Percentiles rank a stretch among this genome's conserved stretches.
These are phyloP conservation scores for Sporodiniella umbellata DNA, from an alignment of 371 early-diverging fungal species.

Conservation along the genomic window DNA sequence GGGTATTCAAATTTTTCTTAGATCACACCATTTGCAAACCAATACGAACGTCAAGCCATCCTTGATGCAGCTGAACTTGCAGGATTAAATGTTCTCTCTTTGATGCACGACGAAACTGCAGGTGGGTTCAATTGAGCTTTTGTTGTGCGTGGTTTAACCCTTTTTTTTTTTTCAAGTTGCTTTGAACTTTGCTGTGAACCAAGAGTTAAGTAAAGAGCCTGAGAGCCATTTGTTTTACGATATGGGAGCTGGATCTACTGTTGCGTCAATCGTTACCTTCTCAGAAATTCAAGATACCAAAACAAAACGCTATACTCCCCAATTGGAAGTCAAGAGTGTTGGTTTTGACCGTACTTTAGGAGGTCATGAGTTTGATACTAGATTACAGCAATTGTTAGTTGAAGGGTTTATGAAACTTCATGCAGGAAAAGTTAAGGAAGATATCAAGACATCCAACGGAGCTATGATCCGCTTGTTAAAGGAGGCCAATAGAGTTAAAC, in stretches of 20 bases:
- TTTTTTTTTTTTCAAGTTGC: no score
- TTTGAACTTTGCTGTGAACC: slow-evolving; percentile 85
- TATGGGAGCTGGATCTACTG: slow-evolving; percentile 95
- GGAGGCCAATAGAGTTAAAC: slow-evolving; percentile 94
- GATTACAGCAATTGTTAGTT: slow-evolving; percentile 74
- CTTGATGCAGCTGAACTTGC: slow-evolving; percentile 94
- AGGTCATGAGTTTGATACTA: slow-evolving; percentile 83
- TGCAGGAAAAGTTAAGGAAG: slow-evolving; percentile 32
- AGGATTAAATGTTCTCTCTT: slow-evolving; percentile 74
- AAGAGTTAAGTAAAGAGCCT: slow-evolving; percentile 63
- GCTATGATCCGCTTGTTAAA: slow-evolving; percentile 88
- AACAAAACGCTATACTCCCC: slow-evolving; percentile 53
- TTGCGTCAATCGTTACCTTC: slow-evolving; percentile 84
- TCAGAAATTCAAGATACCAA: slow-evolving; percentile 64
- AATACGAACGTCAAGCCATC: slow-evolving; percentile 89
- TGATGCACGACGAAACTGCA: slow-evolving; percentile 94
- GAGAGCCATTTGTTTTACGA: slow-evolving; percentile 92
- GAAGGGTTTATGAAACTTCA: slow-evolving; percentile 64
- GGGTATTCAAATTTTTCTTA: slow-evolving; percentile 12
- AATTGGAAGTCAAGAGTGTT: slow-evolving; percentile 77
- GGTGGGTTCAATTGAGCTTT: slow-evolving; percentile 46
- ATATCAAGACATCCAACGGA: slow-evolving; percentile 56
- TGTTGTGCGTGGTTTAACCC: no score
- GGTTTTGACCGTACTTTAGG: slow-evolving; percentile 87
- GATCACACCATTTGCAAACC: slow-evolving; percentile 90